Conservation (phyloP, 228 moss, liverwort and hornwort species). For the Sphagnum magellanicum region DNA sequence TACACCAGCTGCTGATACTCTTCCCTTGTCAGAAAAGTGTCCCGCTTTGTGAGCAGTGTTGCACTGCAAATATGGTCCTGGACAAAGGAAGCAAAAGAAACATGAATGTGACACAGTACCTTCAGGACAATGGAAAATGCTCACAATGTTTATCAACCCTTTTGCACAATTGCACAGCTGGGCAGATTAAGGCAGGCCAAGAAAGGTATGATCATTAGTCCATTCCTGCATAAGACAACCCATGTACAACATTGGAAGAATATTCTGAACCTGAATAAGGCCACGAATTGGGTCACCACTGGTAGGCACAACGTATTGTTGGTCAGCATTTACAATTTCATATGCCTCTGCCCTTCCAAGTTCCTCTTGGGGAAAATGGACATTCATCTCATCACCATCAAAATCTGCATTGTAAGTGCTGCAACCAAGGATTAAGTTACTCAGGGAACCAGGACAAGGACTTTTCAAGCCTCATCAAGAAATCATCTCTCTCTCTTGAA, state of each 20-base stretch:
- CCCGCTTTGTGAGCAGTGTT: constrained; percentile 88
- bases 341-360: constrained; percentile 90
- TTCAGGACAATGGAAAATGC: background rate
- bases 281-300: constrained; percentile 99
- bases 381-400: constrained; percentile 99
- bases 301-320: constrained; percentile 89
- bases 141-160: too few species aligned
- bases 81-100: constrained; percentile 2
- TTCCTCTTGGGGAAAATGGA: constrained; percentile 99
- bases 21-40: constrained; percentile 82
- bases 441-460: too few species aligned
- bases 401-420: constrained; percentile 99
- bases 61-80: constrained; percentile 97
- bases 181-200: too few species aligned
- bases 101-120: background rate
- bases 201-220: too few species aligned
- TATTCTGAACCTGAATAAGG: constrained; percentile 74
- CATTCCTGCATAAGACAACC: too few species aligned
- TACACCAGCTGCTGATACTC: constrained; percentile 96
- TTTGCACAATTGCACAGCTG: too few species aligned
- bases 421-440: constrained; percentile 12
- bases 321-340: constrained; percentile 93
- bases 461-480: too few species aligned
- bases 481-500: too few species aligned
- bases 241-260: background rate